These are phyloP conservation scores for Solanum ossicruentum DNA, from an alignment of 257 asterid species.

Conservation along the genomic window DNA sequence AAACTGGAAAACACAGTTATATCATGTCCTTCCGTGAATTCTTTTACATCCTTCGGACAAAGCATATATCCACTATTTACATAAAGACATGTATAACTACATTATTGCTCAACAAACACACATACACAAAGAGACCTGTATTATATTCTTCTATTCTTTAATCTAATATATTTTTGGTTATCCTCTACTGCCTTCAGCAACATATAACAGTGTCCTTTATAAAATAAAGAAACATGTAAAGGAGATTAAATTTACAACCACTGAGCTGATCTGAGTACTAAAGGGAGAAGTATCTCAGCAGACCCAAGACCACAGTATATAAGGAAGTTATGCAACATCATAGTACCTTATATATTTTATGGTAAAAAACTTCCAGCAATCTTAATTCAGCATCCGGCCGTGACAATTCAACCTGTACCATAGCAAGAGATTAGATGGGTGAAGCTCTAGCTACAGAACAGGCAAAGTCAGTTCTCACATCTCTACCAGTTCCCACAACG, in stretches of 20 bases:
- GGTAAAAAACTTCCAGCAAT: constrained; percentile 71
- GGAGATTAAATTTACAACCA: not conserved
- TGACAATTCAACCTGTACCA: constrained; percentile 67
- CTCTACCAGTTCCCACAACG: not conserved
- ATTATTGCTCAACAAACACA: not conserved
- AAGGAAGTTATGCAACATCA: not conserved
- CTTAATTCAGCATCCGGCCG: constrained; percentile 68
- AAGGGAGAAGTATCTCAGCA: not conserved
- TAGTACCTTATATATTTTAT: constrained; percentile 69
- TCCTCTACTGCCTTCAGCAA: not conserved
- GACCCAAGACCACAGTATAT: not conserved
- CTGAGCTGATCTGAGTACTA: not conserved
- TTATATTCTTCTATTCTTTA: not conserved
- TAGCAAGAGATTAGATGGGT: constrained; percentile 2
- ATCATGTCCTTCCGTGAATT: not conserved
- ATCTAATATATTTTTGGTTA: not conserved
- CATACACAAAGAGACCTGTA: not conserved
- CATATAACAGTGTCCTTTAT: not conserved
- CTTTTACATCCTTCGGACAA: not conserved
- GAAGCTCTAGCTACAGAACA: not conserved
- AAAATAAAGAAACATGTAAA: not conserved
- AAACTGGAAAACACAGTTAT: not conserved
- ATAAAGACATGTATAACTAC: not conserved
- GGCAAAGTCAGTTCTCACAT: not conserved
- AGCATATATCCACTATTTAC: not conserved